A percentile compares a stretch with the other conserved stretches of the same genome.
phyloP scores from a whole-genome alignment of 2,329 filamentous ascomycete species.

The Colletotrichum sp. region DNA sequence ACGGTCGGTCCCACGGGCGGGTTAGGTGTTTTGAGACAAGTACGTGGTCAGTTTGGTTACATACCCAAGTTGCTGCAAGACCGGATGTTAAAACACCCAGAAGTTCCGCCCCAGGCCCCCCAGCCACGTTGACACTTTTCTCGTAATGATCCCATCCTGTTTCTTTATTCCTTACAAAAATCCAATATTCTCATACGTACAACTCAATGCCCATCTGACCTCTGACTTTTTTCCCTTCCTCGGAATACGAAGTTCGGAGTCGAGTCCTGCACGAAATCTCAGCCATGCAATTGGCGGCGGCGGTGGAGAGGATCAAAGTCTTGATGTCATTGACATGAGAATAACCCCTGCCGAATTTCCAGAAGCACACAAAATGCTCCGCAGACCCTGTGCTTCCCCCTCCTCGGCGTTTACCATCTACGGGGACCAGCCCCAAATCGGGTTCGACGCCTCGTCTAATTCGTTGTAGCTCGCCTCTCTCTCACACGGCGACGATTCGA shows the following conservation, averaged over 20 bases:
- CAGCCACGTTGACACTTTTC: neutral
- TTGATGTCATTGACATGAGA: constrained; percentile 17
- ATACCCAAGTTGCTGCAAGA: neutral
- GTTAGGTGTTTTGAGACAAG: neutral
- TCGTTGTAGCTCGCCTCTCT: neutral
- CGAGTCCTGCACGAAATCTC: neutral
- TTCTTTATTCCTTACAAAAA: neutral
- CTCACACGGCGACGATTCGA: neutral
- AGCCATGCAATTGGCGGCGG: neutral
- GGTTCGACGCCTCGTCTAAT: neutral
- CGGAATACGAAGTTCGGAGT: neutral
- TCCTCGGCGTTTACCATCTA: neutral
- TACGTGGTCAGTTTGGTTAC: neutral
- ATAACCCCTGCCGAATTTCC: neutral
- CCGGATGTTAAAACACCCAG: neutral
- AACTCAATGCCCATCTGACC: neutral
- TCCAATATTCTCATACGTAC: neutral
- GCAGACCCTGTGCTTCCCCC: neutral
- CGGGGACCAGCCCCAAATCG: neutral
- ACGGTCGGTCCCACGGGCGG: neutral
- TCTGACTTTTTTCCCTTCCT: neutral
- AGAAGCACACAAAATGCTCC: neutral
- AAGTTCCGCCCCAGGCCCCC: neutral
- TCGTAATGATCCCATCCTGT: neutral
- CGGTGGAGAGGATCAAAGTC: neutral